Conservation (phyloP, 352 stramenopile species). For the Phytophthora sp. region DNA sequence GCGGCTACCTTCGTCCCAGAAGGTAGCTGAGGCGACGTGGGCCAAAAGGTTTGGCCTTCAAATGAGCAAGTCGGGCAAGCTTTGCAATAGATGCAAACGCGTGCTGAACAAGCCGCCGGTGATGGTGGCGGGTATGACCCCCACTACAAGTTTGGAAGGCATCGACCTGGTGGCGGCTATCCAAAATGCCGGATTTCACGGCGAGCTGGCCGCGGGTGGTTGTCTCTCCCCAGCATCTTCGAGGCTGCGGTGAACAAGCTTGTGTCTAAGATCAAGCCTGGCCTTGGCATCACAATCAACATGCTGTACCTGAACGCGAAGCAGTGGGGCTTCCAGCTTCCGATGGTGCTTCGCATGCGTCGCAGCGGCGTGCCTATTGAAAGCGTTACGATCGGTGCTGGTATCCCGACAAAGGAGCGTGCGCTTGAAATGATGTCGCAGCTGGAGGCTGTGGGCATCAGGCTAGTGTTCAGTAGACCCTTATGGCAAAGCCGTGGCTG, state of each 20-base stretch:
- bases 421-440: constrained; percentile 82
- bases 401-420: constrained; percentile 82
- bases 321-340: constrained; percentile 91
- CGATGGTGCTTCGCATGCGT: constrained; percentile 84
- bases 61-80: constrained; percentile 50
- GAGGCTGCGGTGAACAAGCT: constrained; percentile 67
- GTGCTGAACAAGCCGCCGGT: constrained; percentile 81
- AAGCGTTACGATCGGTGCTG: constrained; percentile 87
- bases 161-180: constrained; percentile 86
- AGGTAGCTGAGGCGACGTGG: constrained; percentile 52
- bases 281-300: constrained; percentile 81
- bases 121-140: constrained; percentile 86
- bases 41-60: constrained; percentile 53
- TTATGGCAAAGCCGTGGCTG: constrained; percentile 74
- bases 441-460: constrained; percentile 70
- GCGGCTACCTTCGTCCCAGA: constrained; percentile 4
- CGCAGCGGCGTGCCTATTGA: constrained; percentile 84
- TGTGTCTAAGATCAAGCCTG: constrained; percentile 74
- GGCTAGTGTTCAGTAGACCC: constrained; percentile 72
- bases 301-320: constrained; percentile 92
- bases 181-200: constrained; percentile 82
- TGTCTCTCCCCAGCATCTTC: constrained; percentile 77
- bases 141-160: constrained; percentile 81
- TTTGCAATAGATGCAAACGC: constrained; percentile 76
- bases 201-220: constrained; percentile 79